Base-by-base conservation (phyloP, 192 early-diverging fungal genomes). In the Linderina pennispora region DNA sequence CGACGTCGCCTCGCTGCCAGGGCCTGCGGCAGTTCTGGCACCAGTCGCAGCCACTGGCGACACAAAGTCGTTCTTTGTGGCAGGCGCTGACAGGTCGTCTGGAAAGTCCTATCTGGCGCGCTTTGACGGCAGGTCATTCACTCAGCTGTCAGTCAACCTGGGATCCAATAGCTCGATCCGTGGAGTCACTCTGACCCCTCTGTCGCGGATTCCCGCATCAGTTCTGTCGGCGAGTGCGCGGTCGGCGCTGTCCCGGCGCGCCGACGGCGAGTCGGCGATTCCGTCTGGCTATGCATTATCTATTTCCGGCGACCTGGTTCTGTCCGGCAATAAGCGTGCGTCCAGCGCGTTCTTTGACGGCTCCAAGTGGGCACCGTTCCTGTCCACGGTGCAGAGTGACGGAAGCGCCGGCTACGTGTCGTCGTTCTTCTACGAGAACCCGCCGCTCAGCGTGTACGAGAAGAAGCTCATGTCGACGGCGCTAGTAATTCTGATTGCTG, bases 401-500 rank as follows among this genome's bases (percentile, higher is more conserved):
- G 66, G 74, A 8, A 36, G 50, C 14, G 40, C 66, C 0, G 74
- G 74, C 3, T 65, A 43, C 22, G 42, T 76, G 34, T 47, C 51
- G 20, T 60, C 55, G 3, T 43, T 70, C 23, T 76, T 76, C 45
- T 65, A 55, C 40, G 60, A 64, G 47, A 58, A 62, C 3, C 74
- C 74, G 22, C 62, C 66, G 1, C 70, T 56, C 11, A 62, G 59
- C 22, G 74, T 76, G n/a, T 58, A 63, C 45, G 52, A 58, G 39
- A 62, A 59, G 15, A 43, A 60, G 25, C 55, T 49, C 9, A 45
- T 76, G 13, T 70, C 86, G 0, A 54, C 80, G 0, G 77, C 81
- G 3, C 56, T 82, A 26, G 81, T 88, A 2, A 82, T 88, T 21
- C 53, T 86, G 10, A 80, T 86, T 36, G 80, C 86, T 24, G 64